Conservation (phyloP, 2,329 filamentous ascomycete species). For the Diaporthe humulicola region DNA sequence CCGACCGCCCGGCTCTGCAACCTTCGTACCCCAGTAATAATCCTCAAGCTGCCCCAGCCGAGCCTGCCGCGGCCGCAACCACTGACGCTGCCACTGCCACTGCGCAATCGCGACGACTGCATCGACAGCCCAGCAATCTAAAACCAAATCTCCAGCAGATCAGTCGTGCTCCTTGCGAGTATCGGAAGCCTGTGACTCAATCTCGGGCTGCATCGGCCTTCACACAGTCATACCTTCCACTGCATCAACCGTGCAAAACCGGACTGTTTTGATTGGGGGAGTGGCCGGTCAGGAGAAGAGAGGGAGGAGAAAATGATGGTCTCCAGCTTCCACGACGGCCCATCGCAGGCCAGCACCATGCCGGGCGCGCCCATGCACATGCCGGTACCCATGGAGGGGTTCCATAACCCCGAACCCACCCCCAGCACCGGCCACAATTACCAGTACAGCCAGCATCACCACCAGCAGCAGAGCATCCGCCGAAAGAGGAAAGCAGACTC, state of each 20-base stretch:
- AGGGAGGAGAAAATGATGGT: slow-evolving; percentile 37
- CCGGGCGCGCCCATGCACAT: slow-evolving; percentile 36
- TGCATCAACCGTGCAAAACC: background rate
- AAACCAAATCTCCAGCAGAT: background rate
- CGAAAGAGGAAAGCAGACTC: slow-evolving; percentile 73
- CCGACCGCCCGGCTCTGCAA: background rate
- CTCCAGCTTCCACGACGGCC: slow-evolving; percentile 34
- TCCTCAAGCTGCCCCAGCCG: slow-evolving; percentile 4
- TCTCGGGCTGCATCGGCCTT: slow-evolving; percentile 30
- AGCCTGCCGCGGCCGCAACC: slow-evolving; percentile 23
- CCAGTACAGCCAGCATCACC: slow-evolving; percentile 33
- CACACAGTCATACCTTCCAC: background rate
- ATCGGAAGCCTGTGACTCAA: slow-evolving; percentile 26
- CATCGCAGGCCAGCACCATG: slow-evolving; percentile 31
- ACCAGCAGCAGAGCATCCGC: slow-evolving; percentile 42
- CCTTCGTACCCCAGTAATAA: slow-evolving; percentile 15
- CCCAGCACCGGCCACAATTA: slow-evolving; percentile 26
- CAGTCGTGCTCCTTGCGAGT: background rate
- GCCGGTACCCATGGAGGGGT: slow-evolving; percentile 29
- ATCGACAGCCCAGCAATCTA: slow-evolving; percentile 18
- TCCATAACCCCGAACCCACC: slow-evolving; percentile 23
- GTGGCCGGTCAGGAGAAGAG: background rate
- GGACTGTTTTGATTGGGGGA: slow-evolving; percentile 28
- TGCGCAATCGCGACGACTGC: slow-evolving; percentile 28
- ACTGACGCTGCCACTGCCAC: slow-evolving; percentile 18